Conservation (phyloP, 202 grass and related monocot genomes). For the Panicum hallii region DNA sequence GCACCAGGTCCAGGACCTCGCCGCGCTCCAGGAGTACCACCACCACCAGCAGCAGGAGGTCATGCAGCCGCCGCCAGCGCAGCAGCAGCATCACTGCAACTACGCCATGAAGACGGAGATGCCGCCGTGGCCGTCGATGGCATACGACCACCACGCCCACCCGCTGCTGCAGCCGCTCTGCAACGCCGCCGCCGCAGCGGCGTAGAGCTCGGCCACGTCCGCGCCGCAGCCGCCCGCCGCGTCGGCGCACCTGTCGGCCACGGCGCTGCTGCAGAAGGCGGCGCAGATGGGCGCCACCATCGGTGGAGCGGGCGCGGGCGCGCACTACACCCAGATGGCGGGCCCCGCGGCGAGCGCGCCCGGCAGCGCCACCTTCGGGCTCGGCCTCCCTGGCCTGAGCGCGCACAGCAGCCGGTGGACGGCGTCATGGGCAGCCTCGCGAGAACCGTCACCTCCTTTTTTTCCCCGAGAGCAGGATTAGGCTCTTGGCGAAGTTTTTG, state of each 20-base stretch:
- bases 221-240: constrained; percentile 7
- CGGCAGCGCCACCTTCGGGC: constrained; percentile 49
- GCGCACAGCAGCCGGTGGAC: constrained; percentile 42
- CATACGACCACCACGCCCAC: constrained; percentile 42
- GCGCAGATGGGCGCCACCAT: constrained; percentile 92
- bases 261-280: constrained; percentile 87
- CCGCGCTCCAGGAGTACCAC: constrained; percentile 25
- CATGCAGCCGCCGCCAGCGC: constrained; percentile 37
- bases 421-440: constrained; percentile 48
- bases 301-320: constrained; percentile 9
- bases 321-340: constrained; percentile 62
- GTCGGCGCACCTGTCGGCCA: constrained; percentile 74
- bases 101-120: constrained; percentile 63
- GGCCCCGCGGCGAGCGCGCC: constrained; percentile 35
- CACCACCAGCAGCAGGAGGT: constrained; percentile 43
- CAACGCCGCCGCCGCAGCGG: background rate
- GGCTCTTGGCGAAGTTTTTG: too few species aligned
- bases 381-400: constrained; percentile 54
- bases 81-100: constrained; percentile 46
- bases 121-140: constrained; percentile 42
- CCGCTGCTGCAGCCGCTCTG: constrained; percentile 43
- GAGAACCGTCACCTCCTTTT: too few species aligned
- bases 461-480: too few species aligned
- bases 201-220: constrained; percentile 51
- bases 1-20: constrained; percentile 44